These are phyloP conservation scores for Picocystis salinarum DNA, from an alignment of 139 green algal genomes.

Conservation along the genomic window DNA sequence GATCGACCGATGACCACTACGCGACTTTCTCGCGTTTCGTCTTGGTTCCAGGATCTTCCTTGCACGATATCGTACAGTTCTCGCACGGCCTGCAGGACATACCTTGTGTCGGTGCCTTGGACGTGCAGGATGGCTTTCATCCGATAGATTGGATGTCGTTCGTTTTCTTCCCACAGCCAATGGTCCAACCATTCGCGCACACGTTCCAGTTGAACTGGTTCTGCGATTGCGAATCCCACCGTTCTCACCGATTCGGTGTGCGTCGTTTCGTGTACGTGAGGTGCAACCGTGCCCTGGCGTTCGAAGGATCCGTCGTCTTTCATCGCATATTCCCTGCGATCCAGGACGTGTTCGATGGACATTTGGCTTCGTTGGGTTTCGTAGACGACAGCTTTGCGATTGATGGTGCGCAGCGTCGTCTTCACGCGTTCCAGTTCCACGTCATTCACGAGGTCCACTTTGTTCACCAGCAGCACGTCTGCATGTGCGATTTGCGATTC, in stretches of 20 bases:
- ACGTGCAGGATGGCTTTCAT: constrained; percentile 1
- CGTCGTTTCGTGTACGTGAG: neutral
- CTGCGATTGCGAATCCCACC: neutral
- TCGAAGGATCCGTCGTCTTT: neutral
- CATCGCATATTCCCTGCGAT: constrained; percentile 1
- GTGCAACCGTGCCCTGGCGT: neutral
- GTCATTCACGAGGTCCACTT: constrained; percentile 9
- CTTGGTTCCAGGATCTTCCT: no score
- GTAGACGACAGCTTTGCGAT: constrained; percentile 6
- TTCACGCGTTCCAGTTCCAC: neutral
- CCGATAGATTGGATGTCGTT: neutral
- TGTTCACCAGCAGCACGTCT: constrained; percentile 15
- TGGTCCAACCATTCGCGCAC: neutral
- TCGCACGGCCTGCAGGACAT: constrained; percentile 5
- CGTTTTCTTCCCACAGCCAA: constrained; percentile 4
- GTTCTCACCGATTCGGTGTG: constrained; percentile 1
- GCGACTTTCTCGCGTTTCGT: no score
- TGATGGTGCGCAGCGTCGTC: constrained; percentile 4
- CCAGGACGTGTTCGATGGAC: constrained; percentile 3
- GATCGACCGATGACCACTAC: no score
- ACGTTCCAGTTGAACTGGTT: neutral
- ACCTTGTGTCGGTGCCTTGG: constrained; percentile 5
- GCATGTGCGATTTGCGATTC: constrained; percentile 11
- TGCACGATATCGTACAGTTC: no score
- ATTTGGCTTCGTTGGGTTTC: constrained; percentile 4